Base-by-base conservation (phyloP, 805 yeast genomes). In the Komagataella mondaviorum region DNA sequence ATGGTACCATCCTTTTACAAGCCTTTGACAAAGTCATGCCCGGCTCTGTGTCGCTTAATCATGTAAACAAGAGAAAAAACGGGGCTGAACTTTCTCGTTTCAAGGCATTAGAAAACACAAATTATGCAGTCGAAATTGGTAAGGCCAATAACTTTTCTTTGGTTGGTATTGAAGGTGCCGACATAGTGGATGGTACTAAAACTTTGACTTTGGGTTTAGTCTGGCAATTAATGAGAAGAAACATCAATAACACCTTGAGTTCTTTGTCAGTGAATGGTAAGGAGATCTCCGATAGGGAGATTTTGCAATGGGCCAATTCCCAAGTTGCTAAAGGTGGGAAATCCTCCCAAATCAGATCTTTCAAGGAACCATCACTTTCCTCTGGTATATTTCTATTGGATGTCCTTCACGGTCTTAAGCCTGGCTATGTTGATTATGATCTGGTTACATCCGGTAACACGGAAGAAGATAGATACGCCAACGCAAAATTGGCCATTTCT, bases 161-260 rank as follows among this genome's bases (percentile, higher is more conserved):
- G 53, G 99, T 93, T 49, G 99, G 99, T 57, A 93, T 93, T 56
- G 98, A 93, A 66, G 99, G 99, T 51, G 88, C 96, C 2, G 99
- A 93, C 69, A 91, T 93, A 58, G 83, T 87, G 45, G 99, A 93
- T 67, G 98, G 97, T 57, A 84, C 83, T 64, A 87, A 85, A 63
- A 75, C 91, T 50, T 76, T 93, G 59, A 88, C 96, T 0, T 76
- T 93, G 59, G 99, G 93, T 12, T 76, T 93, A 51, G 97, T 91
- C 44, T 93, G 99, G 99, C 99, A 93, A 74, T 77, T 93, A 63
- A 93, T 93, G 99, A 82, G 99, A 66, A 80, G 96, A 66, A 93
- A 93, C 69, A 95, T 93, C 60, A 83, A 83, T 55, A 78, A 82
- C 58, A 93, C 99, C 2, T 76, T 93, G 63, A 76, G 84, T 50